phyloP scores from a whole-genome alignment of 495 filamentous ascomycete genomes.

The Bombardia bombarda region DNA sequence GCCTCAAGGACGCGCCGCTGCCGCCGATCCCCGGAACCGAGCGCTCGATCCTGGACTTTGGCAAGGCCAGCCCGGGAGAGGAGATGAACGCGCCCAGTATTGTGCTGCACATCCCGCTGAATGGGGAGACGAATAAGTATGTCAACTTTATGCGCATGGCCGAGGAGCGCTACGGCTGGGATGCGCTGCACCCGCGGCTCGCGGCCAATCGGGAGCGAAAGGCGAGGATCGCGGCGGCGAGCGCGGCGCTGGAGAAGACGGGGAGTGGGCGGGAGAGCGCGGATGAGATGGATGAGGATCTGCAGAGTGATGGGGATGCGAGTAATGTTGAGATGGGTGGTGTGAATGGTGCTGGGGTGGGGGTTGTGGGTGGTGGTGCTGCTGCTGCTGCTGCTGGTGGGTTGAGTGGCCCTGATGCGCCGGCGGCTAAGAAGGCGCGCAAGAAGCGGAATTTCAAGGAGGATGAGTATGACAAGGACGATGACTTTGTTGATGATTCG shows the following conservation, averaged over 20 bases:
- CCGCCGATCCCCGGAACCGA: slow-evolving; percentile 28
- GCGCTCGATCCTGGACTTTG: slow-evolving; percentile 45
- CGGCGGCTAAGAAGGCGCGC: slow-evolving; percentile 52
- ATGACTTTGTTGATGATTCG: slow-evolving; percentile 96
- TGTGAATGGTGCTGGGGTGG: slow-evolving; percentile 24
- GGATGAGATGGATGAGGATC: slow-evolving; percentile 64
- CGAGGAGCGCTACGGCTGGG: slow-evolving; percentile 88
- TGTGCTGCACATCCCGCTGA: slow-evolving; percentile 71
- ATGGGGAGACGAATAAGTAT: slow-evolving; percentile 72
- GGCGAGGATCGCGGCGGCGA: slow-evolving; percentile 74
- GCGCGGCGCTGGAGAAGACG: slow-evolving; percentile 68
- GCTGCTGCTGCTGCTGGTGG: slow-evolving; percentile 39
- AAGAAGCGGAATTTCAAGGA: slow-evolving; percentile 79
- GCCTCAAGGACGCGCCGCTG: slow-evolving; percentile 31
- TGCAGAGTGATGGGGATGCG: slow-evolving; percentile 53
- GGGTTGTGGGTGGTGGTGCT: slow-evolving; percentile 62
- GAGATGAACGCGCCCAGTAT: slow-evolving; percentile 64
- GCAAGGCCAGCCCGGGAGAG: slow-evolving; percentile 39
- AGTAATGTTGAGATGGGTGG: slow-evolving; percentile 63
- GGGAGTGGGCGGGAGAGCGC: slow-evolving; percentile 66
- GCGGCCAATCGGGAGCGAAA: slow-evolving; percentile 76
- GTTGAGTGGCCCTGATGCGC: slow-evolving; percentile 48
- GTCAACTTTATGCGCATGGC: slow-evolving; percentile 93
- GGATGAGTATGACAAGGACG: slow-evolving; percentile 92
- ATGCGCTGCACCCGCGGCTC: slow-evolving; percentile 81